Percentiles rank a stretch among this genome's conserved stretches.
These are phyloP conservation scores for Penicillium mononematosum DNA, from an alignment of 495 filamentous ascomycete genomes.

Conservation along the genomic window DNA sequence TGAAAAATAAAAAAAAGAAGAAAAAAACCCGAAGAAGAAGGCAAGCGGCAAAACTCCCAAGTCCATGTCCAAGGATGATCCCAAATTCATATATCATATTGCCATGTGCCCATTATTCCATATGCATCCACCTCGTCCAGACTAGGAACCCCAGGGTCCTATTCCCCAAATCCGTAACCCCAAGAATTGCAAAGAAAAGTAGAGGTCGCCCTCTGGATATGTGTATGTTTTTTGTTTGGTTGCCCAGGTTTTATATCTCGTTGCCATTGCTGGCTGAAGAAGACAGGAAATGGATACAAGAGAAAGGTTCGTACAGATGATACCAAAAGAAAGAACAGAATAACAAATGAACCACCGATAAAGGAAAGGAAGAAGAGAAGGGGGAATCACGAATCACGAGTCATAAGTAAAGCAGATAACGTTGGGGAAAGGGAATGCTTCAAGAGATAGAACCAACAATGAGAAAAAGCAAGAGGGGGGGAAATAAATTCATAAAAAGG, in stretches of 20 bases:
- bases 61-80: slow-evolving; percentile 13
- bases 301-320: background rate
- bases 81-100: slow-evolving; percentile 4
- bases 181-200: slow-evolving; percentile 16
- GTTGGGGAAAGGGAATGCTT: background rate
- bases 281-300: background rate
- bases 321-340: background rate
- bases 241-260: slow-evolving; percentile 1
- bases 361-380: slow-evolving; percentile 1
- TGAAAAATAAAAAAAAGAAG: background rate
- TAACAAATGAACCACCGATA: background rate
- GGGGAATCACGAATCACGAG: background rate
- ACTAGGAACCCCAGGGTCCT: slow-evolving; percentile 7
- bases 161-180: slow-evolving; percentile 16
- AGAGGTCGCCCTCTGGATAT: slow-evolving; percentile 33
- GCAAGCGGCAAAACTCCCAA: slow-evolving; percentile 13
- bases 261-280: background rate
- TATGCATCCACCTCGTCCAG: slow-evolving; percentile 14
- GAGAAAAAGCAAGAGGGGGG: slow-evolving; percentile 9
- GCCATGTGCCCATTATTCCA: slow-evolving; percentile 17
- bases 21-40: slow-evolving; percentile 6
- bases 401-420: background rate
- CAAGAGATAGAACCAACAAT: background rate
- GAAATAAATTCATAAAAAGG: slow-evolving; percentile 15
- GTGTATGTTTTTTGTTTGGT: slow-evolving; percentile 22